Base-by-base conservation (phyloP, 768 basidiomycete species). In the Kwoniella newhampshirensis region DNA sequence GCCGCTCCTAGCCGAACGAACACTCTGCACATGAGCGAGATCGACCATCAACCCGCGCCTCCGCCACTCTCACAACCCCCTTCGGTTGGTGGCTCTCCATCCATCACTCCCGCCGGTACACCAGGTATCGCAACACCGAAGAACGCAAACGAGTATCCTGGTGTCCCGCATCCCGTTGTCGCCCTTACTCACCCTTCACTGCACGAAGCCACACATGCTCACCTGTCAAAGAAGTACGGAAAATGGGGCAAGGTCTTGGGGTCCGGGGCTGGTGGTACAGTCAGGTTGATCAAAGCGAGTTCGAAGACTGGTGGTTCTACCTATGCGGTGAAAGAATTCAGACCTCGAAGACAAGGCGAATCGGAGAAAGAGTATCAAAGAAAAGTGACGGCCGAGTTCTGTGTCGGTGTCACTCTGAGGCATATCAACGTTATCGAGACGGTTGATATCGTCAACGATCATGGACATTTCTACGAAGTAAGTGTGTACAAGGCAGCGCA, bases 361-460 rank as follows among this genome's bases (percentile, higher is more conserved):
- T 83, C 83, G 25, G 90, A 92, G 78, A 88, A 90, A 78, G 96
- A 99, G 80, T 99, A 98, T 75, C 91, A 97, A 85, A 94, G 97
- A 81, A 98, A 99, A 80, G 93, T 98, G 55, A 96, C 93, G 1
- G 94, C 94, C 25, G 96, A 99, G 77, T 99, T 99, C 73, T 99
- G 94, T 68, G 93, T 98, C 17, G 92, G 96, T 57, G 76, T 74
- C 3, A 75, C 71, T 1, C 81, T 99, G 71, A 90, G 93, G 77
- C 96, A 99, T 70, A 80, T 85, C 57, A 98, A 99, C 70, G 91
- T 98, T 76, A 98, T 98, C 75, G 86, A 96, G 77, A 99, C 96
- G 28, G 86, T 99, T 60, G 96, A 99, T 75, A 98, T 99, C 77
- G 91, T 98, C 53, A 88, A 86, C 58, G 96, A 98, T 79, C 89